Percentiles rank a stretch among this genome's conserved stretches.
Conservation (phyloP, 2,329 filamentous ascomycete species). For the Chaetomiaceae sp. region DNA sequence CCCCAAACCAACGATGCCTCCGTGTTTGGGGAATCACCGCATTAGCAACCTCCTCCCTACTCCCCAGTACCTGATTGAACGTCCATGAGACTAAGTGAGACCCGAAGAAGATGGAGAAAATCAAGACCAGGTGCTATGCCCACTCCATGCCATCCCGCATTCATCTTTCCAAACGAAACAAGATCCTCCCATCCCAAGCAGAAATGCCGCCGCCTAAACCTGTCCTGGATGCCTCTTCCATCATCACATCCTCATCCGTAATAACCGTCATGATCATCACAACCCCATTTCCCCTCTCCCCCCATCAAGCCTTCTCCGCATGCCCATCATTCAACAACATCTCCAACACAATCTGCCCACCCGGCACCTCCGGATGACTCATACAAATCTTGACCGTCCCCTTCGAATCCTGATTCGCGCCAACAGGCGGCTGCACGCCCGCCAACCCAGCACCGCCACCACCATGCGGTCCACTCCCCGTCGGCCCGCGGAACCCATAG, state of each 20-base stretch:
- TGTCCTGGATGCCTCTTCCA: too few species aligned
- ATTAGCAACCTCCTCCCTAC: too few species aligned
- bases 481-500: constrained; percentile 66
- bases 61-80: too few species aligned
- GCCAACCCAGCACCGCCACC: constrained; percentile 1
- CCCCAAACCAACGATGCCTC: too few species aligned
- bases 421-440: constrained; percentile 17
- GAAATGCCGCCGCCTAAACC: too few species aligned
- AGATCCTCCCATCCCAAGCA: too few species aligned
- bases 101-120: too few species aligned
- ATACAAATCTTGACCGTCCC: constrained; percentile 91
- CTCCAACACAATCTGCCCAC: constrained; percentile 85
- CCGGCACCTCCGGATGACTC: constrained; percentile 84
- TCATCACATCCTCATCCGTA: background rate
- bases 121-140: too few species aligned
- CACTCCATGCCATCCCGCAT: too few species aligned
- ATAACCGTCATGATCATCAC: background rate
- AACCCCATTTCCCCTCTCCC: background rate
- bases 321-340: constrained; percentile 89
- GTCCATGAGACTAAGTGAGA: too few species aligned
- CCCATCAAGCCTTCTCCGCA: constrained; percentile 38
- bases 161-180: too few species aligned
- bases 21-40: too few species aligned
- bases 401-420: constrained; percentile 43
- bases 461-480: constrained; percentile 36